These are phyloP conservation scores for Flaveria bidentis DNA, from an alignment of 129 eudicot species.

Conservation along the genomic window DNA sequence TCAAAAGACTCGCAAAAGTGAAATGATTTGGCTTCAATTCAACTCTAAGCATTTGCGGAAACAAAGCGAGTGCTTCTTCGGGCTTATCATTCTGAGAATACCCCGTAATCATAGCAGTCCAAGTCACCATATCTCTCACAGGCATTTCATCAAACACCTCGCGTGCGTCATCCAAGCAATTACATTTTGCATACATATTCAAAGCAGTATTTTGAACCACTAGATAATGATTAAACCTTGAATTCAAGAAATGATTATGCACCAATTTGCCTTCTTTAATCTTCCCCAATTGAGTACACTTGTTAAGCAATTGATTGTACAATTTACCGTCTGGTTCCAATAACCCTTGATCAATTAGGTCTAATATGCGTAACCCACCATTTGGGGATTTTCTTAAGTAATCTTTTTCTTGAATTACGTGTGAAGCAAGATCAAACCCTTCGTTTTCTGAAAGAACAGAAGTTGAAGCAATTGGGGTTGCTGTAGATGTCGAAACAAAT, in stretches of 20 bases:
- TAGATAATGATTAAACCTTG: conserved; percentile 45
- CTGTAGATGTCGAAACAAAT: conserved; percentile 30
- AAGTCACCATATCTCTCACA: conserved; percentile 63
- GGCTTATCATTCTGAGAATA: conserved; percentile 58
- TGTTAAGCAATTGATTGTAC: conserved; percentile 52
- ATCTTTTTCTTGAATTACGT: conserved; percentile 58
- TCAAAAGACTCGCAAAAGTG: conserved; percentile 71
- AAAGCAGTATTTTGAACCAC: conserved; percentile 48
- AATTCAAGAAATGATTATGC: conserved; percentile 58
- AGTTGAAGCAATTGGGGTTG: conserved; percentile 21
- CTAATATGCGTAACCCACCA: conserved; percentile 46
- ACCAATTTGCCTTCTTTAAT: conserved; percentile 57
- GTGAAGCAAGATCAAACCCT: conserved; percentile 36
- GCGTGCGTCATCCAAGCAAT: conserved; percentile 57
- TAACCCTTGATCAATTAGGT: conserved; percentile 50
- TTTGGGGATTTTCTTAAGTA: conserved; percentile 42
- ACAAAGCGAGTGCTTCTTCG: conserved; percentile 51
- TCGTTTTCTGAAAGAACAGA: conserved; percentile 24
- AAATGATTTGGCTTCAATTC: conserved; percentile 71
- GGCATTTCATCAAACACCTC: conserved; percentile 70
- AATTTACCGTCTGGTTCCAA: conserved; percentile 46
- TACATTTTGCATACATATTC: conserved; percentile 76
- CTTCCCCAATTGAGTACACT: conserved; percentile 49
- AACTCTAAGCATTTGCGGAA: conserved; percentile 44
- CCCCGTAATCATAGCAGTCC: conserved; percentile 74